A percentile compares a stretch with the other conserved stretches of the same genome.
These are phyloP conservation scores for Nowakowskiella sp. DNA, from an alignment of 192 early-diverging fungal genomes.

Conservation along the genomic window DNA sequence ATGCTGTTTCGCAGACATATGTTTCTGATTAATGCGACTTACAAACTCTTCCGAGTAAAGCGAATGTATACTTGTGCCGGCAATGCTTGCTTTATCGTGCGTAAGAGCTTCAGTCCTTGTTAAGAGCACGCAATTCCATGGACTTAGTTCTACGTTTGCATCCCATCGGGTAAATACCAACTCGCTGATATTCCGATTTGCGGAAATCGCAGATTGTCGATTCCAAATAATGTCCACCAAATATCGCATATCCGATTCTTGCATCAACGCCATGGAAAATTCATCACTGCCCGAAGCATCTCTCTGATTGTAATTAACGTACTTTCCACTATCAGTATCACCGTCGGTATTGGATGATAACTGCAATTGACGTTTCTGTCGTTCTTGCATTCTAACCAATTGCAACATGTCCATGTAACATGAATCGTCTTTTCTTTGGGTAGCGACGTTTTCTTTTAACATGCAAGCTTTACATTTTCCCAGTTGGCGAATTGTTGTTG, in stretches of 20 bases:
- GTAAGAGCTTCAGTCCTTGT: constrained; percentile 46
- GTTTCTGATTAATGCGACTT: constrained; percentile 40
- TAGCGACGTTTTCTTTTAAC: constrained; percentile 38
- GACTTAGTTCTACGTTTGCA: constrained; percentile 27
- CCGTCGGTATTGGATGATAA: constrained; percentile 4
- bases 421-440: constrained; percentile 40
- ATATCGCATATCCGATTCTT: constrained; percentile 49
- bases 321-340: background rate
- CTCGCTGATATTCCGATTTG: constrained; percentile 25
- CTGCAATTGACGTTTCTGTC: constrained; percentile 8
- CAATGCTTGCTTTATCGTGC: constrained; percentile 34
- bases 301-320: constrained; percentile 31
- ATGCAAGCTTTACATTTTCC: constrained; percentile 49
- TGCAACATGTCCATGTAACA: constrained; percentile 42
- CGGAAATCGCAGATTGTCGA: constrained; percentile 38
- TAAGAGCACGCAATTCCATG: constrained; percentile 51
- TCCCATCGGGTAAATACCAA: constrained; percentile 46
- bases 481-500: constrained; percentile 44
- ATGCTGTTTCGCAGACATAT: constrained; percentile 36
- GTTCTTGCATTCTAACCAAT: constrained; percentile 34
- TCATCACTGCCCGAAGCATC: too few relatives aligned
- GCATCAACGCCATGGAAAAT: constrained; percentile 41
- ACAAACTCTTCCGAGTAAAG: constrained; percentile 46
- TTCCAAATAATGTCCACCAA: constrained; percentile 48
- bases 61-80: background rate